A percentile compares a stretch with the other conserved stretches of the same genome.
Conservation (phyloP, 2,329 filamentous ascomycete genomes). For the Sclerotinia nivalis region DNA sequence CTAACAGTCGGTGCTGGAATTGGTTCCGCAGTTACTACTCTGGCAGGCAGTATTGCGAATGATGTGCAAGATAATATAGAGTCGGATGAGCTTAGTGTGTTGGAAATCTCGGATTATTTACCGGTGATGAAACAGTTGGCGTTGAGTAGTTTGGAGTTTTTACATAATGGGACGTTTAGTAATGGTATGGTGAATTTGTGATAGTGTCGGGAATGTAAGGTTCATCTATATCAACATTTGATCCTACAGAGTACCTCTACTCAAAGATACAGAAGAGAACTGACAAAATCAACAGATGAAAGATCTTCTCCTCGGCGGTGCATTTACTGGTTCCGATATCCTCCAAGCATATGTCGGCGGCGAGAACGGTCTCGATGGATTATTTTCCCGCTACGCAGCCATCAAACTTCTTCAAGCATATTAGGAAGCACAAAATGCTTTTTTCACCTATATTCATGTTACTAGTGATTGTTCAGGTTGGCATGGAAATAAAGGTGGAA, state of each 20-base stretch:
- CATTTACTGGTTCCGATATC: background rate
- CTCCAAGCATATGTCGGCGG: background rate
- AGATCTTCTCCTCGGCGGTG: background rate
- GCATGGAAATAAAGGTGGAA: background rate
- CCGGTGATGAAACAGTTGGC: background rate
- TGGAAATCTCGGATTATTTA: background rate
- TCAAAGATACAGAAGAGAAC: too few relatives aligned
- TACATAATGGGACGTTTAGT: background rate
- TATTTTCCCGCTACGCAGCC: background rate
- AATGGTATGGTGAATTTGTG: background rate
- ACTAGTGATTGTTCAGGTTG: background rate
- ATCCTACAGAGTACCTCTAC: too few relatives aligned
- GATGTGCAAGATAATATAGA: background rate
- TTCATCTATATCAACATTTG: background rate
- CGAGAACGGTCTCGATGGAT: background rate
- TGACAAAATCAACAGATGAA: background rate
- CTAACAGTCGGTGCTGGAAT: background rate
- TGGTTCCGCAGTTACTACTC: background rate
- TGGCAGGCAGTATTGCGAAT: background rate
- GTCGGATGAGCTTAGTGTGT: background rate
- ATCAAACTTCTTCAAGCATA: slow-evolving; percentile 2
- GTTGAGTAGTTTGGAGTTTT: background rate
- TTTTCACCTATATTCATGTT: background rate
- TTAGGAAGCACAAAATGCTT: slow-evolving; percentile 2
- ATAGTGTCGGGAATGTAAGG: background rate